phyloP scores from a whole-genome alignment of 176 grass and related monocot species.

The Eleusine indica region DNA sequence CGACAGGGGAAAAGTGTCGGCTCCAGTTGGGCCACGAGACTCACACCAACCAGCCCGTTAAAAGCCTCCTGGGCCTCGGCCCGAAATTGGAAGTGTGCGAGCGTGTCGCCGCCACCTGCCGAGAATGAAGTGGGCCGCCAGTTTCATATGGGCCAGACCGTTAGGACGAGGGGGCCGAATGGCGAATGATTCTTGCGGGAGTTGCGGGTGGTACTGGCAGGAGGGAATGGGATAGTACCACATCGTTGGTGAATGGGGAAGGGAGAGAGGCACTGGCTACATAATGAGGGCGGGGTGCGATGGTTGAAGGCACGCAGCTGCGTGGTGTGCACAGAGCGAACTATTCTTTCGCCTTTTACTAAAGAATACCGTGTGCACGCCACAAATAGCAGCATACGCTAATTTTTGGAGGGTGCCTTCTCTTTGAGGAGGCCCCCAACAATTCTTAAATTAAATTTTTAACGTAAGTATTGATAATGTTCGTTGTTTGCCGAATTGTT shows the following conservation, averaged over 20 bases:
- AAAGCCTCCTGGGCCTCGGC: background rate
- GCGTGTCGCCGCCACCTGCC: too few relatives aligned
- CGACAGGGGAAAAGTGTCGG: background rate
- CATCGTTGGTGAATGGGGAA: accelerated
- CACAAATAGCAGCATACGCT: conserved; percentile 44
- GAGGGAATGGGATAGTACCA: background rate
- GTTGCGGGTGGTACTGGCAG: too few relatives aligned
- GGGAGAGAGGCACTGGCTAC: background rate
- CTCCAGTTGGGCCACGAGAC: background rate
- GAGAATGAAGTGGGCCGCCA: background rate
- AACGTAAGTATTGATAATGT: too few relatives aligned
- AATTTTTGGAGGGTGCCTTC: conserved; percentile 42
- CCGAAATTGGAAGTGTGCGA: background rate
- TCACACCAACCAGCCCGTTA: background rate
- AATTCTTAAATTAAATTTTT: background rate
- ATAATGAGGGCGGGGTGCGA: accelerated
- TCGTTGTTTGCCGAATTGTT: too few relatives aligned
- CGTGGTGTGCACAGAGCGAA: conserved; percentile 65
- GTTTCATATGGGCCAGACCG: background rate
- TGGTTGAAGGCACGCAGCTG: background rate
- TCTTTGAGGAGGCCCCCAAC: background rate
- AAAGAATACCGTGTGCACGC: conserved; percentile 73
- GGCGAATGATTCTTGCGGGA: background rate
- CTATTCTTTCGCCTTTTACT: conserved; percentile 93
- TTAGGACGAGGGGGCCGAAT: too few relatives aligned